Evolutionary conservation across 805 yeast genomes (phyloP), one percentile per base, ranked within the genome.

Genomic region (Yarrowia porcina): DNA sequence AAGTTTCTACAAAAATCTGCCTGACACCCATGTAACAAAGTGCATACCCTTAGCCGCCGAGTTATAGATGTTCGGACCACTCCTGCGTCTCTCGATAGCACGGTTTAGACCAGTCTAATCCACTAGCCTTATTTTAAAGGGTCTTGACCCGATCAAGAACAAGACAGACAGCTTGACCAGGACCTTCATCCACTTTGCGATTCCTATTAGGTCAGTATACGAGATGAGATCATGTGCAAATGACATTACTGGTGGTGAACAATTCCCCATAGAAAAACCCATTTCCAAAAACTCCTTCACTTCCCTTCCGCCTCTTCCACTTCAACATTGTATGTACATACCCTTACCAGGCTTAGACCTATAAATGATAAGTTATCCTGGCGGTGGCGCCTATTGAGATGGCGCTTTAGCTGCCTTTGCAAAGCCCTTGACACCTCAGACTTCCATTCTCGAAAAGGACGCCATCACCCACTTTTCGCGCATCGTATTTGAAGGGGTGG

Each of bases 31-130:
- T 45, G 52, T 45, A 35, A 30, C 7, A 8, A 45, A 13, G 13
- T 23, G 52, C 52, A 44, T 44, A 45, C 50, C 25, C 50, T 27
- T 45, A 45, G 50, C 35, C 50, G 35, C 30, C 33, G 21, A 27
- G 36, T 45, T 45, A 30, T 28, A 45, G 52, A 45, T 30, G 52
- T 30, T 44, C 36, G 52, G 36, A 30, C 36, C 36, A 45, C 52
- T 45, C 52, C 36, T 45, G 52, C 36, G 52, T 45, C 36, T 45
- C 8, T 18, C 36, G 12, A 45, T 18, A 45, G 25, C 17, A n/a
- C 35, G 12, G 36, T 28, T 27, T 45, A 45, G 52, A 2, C 11
- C 18, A 17, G 27, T 18, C 17, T 30, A 45, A 28, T 18, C 12
- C 23, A 17, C 50, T 28, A 45, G 35, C 25, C 35, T 28, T 27